Evolutionary conservation across 352 stramenopile species (phyloP).

Genomic region (Peronospora belbahrii): DNA sequence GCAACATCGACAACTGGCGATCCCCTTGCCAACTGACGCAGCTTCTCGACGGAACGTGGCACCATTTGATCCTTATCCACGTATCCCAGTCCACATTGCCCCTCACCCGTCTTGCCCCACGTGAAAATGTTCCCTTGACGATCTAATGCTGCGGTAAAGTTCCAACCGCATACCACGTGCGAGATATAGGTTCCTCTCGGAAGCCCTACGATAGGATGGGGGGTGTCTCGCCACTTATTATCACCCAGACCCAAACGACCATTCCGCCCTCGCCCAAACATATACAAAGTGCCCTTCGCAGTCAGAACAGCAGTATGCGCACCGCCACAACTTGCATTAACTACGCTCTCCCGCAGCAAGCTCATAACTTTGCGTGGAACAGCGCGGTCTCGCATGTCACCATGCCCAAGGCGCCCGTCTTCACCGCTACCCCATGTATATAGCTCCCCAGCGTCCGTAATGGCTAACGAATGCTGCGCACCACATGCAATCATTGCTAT

Average conservation of each 20-base stretch:
- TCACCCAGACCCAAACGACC: conserved; percentile 63
- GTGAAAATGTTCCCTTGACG: conserved; percentile 53
- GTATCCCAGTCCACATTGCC: conserved; percentile 79
- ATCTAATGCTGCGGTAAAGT: conserved; percentile 63
- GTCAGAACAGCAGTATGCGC: conserved; percentile 73
- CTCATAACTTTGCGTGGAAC: conserved; percentile 79
- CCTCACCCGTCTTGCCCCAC: conserved; percentile 85
- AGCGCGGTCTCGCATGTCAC: conserved; percentile 69
- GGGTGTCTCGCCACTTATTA: conserved; percentile 68
- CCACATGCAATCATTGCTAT: conserved; percentile 62
- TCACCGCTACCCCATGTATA: conserved; percentile 82
- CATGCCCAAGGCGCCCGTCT: conserved; percentile 68
- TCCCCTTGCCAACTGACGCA: conserved; percentile 20
- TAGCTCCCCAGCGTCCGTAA: conserved; percentile 61
- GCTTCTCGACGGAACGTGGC: conserved; percentile 43
- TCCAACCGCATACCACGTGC: conserved; percentile 70
- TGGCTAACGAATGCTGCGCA: conserved; percentile 64
- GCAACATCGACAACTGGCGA: conserved; percentile 52
- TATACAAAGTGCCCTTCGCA: conserved; percentile 49
- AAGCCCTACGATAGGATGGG: conserved; percentile 47
- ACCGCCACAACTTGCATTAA: conserved; percentile 66
- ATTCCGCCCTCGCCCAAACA: conserved; percentile 68
- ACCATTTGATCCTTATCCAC: conserved; percentile 74
- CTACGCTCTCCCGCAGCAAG: conserved; percentile 51
- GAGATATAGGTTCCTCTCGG: conserved; percentile 29